Evolutionary conservation across 805 yeast genomes (phyloP), one percentile per base, ranked within the genome.

Genomic region (Naumovozyma castellii): DNA sequence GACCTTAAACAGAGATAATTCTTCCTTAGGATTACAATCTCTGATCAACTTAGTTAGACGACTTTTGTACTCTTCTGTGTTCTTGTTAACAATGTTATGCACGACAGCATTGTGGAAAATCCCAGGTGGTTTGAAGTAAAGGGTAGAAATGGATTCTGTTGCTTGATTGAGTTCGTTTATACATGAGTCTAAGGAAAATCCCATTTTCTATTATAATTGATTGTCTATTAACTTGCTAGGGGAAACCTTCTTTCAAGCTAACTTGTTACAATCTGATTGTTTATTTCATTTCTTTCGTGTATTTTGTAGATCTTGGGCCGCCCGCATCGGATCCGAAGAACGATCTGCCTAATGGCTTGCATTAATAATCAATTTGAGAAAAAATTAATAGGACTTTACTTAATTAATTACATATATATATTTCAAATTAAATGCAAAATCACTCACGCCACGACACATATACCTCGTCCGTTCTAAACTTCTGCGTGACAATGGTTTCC

Each of bases 391-490:
- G n/a, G n/a, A n/a, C n/a, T n/a, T n/a, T n/a, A n/a, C n/a, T n/a
- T n/a, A n/a, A n/a, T n/a, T n/a, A n/a, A n/a, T n/a, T n/a, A n/a
- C n/a, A n/a, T n/a, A n/a, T n/a, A n/a, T n/a, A n/a, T n/a, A n/a
- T n/a, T n/a, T n/a, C 27, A 10, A 22, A 6, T 22, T 22, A 22
- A 10, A 10, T 6, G 27, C 10, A 22, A 22, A 6, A 22, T 22
- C 27, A 66, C 48, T 82, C 92, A 56, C 97, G 74, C 97, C 97
- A 90, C 45, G 75, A 74, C 9, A 88, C 87, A 51, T 72, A 74
- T 2, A 90, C 98, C 56, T 88, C 96, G 53, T 90, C 97, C 0
- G 98, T 90, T 56, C 98, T 69, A 62, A 86, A 92, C 56, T 92
- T 72, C 61, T 92, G 98, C 0, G 95, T 83, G 50, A 96, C 92